A percentile compares a stretch with the other conserved stretches of the same genome.
These are phyloP conservation scores for Durio zibethinus DNA, from an alignment of 345 rosid species.

Conservation along the genomic window DNA sequence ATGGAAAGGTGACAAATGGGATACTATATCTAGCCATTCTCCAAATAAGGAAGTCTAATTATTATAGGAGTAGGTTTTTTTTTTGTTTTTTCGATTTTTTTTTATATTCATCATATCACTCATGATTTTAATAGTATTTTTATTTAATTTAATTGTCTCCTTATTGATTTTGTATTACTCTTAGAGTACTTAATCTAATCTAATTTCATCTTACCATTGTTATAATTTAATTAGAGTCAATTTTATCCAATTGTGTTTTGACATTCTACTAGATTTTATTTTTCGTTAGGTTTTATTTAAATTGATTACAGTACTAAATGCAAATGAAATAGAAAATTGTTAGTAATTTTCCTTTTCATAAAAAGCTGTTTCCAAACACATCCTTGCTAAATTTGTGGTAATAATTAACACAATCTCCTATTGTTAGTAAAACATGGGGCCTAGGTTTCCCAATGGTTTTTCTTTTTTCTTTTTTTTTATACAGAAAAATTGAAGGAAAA, in stretches of 20 bases:
- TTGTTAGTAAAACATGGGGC: slow-evolving; percentile 13
- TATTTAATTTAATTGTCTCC: too few relatives aligned
- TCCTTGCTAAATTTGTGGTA: background rate
- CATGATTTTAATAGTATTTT: too few relatives aligned
- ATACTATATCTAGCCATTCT: slow-evolving; percentile 33
- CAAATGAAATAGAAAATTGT: background rate
- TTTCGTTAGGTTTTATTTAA: background rate
- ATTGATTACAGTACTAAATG: background rate
- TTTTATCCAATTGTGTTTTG: too few relatives aligned
- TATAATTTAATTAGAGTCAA: too few relatives aligned
- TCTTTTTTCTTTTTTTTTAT: too few relatives aligned
- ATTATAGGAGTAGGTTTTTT: slow-evolving; percentile 4
- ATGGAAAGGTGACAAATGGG: slow-evolving; percentile 27
- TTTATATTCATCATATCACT: too few relatives aligned
- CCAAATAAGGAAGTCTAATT: slow-evolving; percentile 22
- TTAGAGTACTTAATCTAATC: too few relatives aligned
- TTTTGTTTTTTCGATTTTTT: too few relatives aligned
- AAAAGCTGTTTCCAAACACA: slow-evolving; percentile 8
- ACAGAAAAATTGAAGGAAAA: too few relatives aligned
- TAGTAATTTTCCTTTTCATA: background rate
- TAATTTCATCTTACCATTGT: too few relatives aligned
- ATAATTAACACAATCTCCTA: background rate
- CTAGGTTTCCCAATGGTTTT: background rate
- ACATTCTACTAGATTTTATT: background rate
- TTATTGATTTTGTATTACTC: too few relatives aligned